These are phyloP conservation scores for Globisporangium cylindrosporum DNA, from an alignment of 352 stramenopile genomes.

Conservation along the genomic window DNA sequence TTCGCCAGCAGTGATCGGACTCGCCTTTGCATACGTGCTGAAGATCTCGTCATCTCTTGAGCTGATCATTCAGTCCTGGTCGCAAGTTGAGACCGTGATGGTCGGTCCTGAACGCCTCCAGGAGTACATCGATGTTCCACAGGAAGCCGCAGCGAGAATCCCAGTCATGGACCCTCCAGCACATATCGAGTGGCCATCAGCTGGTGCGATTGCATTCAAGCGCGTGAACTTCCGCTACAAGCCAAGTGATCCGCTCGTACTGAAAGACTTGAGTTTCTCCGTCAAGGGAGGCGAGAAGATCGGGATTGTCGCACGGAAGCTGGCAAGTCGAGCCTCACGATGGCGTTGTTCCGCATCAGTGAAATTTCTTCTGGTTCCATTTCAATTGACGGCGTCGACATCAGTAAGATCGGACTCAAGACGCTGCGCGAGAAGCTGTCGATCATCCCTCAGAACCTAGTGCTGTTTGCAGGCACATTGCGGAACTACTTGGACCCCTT, in stretches of 20 bases:
- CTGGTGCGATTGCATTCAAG: slow-evolving; percentile 78
- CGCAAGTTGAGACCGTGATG: slow-evolving; percentile 52
- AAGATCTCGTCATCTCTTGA: slow-evolving; percentile 74
- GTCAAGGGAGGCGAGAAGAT: slow-evolving; percentile 57
- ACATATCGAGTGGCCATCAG: slow-evolving; percentile 64
- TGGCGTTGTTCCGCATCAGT: not conserved
- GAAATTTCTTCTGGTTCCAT: slow-evolving; percentile 84
- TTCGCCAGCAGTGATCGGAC: slow-evolving; percentile 58
- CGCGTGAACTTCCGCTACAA: slow-evolving; percentile 90
- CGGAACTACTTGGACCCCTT: slow-evolving; percentile 88
- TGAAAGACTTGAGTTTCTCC: slow-evolving; percentile 35
- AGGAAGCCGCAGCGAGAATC: slow-evolving; percentile 19
- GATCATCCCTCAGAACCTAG: slow-evolving; percentile 91
- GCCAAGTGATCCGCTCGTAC: slow-evolving; percentile 40
- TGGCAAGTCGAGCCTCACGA: not conserved
- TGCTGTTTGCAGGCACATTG: slow-evolving; percentile 90
- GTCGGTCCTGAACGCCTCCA: slow-evolving; percentile 81
- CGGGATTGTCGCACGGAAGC: slow-evolving; percentile 56
- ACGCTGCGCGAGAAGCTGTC: slow-evolving; percentile 68
- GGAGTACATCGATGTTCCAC: slow-evolving; percentile 54
- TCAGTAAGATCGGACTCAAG: slow-evolving; percentile 63
- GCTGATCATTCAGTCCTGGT: slow-evolving; percentile 53
- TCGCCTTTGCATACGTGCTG: slow-evolving; percentile 84
- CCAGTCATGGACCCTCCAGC: slow-evolving; percentile 31
- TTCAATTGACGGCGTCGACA: slow-evolving; percentile 79